These are phyloP conservation scores for Shiraia bambusicola DNA, from an alignment of 2,329 filamentous ascomycete species.

Conservation along the genomic window DNA sequence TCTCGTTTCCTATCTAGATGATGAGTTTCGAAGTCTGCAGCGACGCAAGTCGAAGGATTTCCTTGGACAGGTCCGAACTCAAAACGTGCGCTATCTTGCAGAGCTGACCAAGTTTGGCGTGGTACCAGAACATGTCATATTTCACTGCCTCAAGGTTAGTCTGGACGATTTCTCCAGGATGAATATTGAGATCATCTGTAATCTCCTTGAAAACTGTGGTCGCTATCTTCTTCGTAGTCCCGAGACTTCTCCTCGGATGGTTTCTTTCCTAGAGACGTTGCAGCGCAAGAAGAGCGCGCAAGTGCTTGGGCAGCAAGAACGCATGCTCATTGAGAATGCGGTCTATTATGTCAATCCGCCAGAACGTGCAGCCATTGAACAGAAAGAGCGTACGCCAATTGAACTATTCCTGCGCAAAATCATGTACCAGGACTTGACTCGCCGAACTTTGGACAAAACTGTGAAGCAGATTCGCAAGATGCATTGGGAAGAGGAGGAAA, in stretches of 20 bases:
- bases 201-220: slow-evolving; percentile 93
- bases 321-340: slow-evolving; percentile 97
- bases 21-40: slow-evolving; percentile 94
- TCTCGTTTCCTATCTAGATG: slow-evolving; percentile 87
- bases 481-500: slow-evolving; percentile 94
- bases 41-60: slow-evolving; percentile 98
- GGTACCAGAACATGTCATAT: slow-evolving; percentile 97
- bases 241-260: slow-evolving; percentile 91
- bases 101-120: slow-evolving; percentile 98
- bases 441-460: slow-evolving; percentile 89
- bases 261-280: slow-evolving; percentile 88
- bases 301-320: slow-evolving; percentile 91
- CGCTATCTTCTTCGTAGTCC: slow-evolving; percentile 89
- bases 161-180: slow-evolving; percentile 96
- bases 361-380: slow-evolving; percentile 87
- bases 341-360: slow-evolving; percentile 98
- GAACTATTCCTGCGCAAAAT: slow-evolving; percentile 92
- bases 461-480: slow-evolving; percentile 92
- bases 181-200: slow-evolving; percentile 99
- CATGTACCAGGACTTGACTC: slow-evolving; percentile 90
- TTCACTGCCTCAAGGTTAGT: slow-evolving; percentile 96
- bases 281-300: slow-evolving; percentile 95
- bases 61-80: slow-evolving; percentile 85
- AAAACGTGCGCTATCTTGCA: slow-evolving; percentile 95
- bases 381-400: slow-evolving; percentile 92